These are phyloP conservation scores for Microbotryum saponariae DNA, from an alignment of 1,284 basidiomycete species.

Conservation along the genomic window DNA sequence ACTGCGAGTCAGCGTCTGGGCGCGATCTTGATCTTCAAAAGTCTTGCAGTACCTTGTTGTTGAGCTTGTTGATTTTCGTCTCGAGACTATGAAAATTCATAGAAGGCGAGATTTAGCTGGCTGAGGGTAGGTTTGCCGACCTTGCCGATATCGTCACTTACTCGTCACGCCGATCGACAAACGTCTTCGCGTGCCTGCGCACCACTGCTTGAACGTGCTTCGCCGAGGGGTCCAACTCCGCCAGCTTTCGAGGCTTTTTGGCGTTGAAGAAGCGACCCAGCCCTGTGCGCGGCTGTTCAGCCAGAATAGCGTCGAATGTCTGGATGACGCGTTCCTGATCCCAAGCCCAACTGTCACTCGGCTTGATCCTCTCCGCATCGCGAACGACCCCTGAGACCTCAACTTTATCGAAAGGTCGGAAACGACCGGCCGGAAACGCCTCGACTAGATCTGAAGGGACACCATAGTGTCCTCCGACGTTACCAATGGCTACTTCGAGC, in stretches of 20 bases:
- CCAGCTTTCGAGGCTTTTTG: constrained; percentile 23
- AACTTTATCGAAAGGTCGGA: constrained; percentile 42
- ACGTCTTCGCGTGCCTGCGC: constrained; percentile 16
- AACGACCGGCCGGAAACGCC: constrained; percentile 75
- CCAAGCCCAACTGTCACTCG: constrained; percentile 23
- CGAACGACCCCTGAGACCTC: constrained; percentile 9
- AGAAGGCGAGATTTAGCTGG: no score
- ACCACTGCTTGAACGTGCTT: constrained; percentile 31
- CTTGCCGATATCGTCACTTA: no score
- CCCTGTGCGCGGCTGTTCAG: constrained; percentile 6
- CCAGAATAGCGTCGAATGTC: constrained; percentile 24
- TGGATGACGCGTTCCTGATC: constrained; percentile 19
- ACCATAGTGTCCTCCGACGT: constrained; percentile 34
- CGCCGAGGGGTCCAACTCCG: constrained; percentile 19
- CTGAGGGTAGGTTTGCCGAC: no score
- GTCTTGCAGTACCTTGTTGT: not conserved
- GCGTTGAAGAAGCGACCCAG: constrained; percentile 10
- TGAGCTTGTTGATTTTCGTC: not conserved
- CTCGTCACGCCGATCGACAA: no score
- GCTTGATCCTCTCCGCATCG: constrained; percentile 23
- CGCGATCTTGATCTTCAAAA: no score
- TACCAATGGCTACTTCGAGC: constrained; percentile 69
- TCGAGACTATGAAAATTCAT: constrained; percentile 5
- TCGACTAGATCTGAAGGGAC: constrained; percentile 73
- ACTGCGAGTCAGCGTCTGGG: no score